phyloP scores from a whole-genome alignment of 495 filamentous ascomycete genomes.

The Talaromyces proteolyticus region DNA sequence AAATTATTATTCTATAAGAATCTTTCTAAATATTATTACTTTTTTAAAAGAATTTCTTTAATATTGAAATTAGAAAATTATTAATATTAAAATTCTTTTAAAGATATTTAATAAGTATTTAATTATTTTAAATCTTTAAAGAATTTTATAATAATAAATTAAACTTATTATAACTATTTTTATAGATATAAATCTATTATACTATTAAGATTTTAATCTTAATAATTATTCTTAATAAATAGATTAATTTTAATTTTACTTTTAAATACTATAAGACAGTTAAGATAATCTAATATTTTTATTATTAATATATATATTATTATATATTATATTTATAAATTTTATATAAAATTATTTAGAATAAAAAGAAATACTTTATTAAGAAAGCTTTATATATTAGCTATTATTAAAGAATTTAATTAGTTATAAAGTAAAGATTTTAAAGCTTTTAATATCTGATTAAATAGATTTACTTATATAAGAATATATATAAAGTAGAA shows the following conservation, averaged over 20 bases:
- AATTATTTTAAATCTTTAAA: too few species aligned
- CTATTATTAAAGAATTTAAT: too few species aligned
- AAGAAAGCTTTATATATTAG: too few species aligned
- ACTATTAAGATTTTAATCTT: constrained; percentile 1
- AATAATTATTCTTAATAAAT: background rate
- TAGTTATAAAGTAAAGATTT: too few species aligned
- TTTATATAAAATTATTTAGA: constrained; percentile 4
- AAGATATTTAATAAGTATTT: too few species aligned
- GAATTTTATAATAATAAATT: constrained; percentile 2
- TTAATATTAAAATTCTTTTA: background rate
- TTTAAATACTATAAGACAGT: background rate
- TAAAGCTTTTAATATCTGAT: too few species aligned
- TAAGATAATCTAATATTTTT: background rate
- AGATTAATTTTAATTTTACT: background rate
- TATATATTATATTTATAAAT: constrained; percentile 9
- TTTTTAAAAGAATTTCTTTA: background rate
- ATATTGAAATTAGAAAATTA: background rate
- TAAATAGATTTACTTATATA: too few species aligned
- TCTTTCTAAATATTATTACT: too few species aligned
- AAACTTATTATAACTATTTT: background rate
- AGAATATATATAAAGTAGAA: too few species aligned
- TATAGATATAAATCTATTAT: background rate
- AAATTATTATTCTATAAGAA: too few species aligned
- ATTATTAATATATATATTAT: background rate
- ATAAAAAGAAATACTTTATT: too few species aligned